phyloP scores from a whole-genome alignment of 805 yeast species.

The Pichia phayaonensis region DNA sequence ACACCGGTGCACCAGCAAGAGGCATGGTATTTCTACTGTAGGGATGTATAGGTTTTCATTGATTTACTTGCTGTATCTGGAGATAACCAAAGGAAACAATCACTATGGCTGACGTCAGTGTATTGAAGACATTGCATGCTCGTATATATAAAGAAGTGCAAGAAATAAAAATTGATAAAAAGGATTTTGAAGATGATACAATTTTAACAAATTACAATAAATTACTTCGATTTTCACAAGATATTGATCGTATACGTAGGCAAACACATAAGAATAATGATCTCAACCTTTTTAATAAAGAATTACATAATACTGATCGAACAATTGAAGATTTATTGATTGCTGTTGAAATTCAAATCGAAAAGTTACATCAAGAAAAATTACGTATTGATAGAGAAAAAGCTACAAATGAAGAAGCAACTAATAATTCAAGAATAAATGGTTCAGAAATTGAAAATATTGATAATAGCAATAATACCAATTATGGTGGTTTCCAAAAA shows the following conservation, averaged over 20 bases:
- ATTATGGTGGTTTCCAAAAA: constrained; percentile 3
- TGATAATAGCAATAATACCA: neutral
- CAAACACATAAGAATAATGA: constrained; percentile 3
- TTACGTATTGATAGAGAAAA: neutral
- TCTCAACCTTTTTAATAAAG: constrained; percentile 1
- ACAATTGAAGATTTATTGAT: constrained; percentile 12
- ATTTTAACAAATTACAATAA: neutral
- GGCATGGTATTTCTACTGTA: no score
- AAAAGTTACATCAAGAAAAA: neutral
- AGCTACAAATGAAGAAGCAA: neutral
- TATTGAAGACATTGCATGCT: neutral
- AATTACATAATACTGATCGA: constrained; percentile 12
- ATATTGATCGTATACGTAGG: constrained; percentile 15
- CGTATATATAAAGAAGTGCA: neutral
- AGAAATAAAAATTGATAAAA: neutral
- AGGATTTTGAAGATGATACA: neutral
- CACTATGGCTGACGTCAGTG: no score
- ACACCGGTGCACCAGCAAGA: neutral
- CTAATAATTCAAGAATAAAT: constrained; percentile 1
- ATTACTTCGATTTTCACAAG: constrained; percentile 9
- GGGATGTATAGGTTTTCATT: neutral
- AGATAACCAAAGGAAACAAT: neutral
- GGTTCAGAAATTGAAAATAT: neutral
- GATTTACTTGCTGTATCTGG: no score
- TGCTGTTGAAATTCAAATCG: constrained; percentile 14